Base-by-base conservation (phyloP, 202 grass and related monocot species). In the Saccharum hybrid region DNA sequence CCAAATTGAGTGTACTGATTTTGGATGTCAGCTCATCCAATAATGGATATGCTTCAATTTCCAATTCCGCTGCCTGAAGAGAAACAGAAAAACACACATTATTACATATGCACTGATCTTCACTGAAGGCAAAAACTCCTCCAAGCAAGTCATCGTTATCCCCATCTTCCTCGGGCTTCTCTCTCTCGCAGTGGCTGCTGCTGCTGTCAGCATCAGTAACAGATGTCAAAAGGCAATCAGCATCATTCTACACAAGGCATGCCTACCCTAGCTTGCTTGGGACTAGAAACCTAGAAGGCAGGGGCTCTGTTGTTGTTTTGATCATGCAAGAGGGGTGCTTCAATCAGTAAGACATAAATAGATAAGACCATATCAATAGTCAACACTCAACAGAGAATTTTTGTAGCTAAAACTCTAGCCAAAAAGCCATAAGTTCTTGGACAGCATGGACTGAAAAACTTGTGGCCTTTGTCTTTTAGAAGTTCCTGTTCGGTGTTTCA, bases 151-250 rank as follows among this genome's bases (percentile, higher is more conserved):
- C 93, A 78, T 96, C 91, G 28, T 96, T 96, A 74, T 99, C 97
- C 86, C 85, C 93, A 88, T 99, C 93, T 94, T 96, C 93, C 88
- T 94, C 93, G 0, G 90, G 92, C 90, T 93, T 98, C 88, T 98
- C 95, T 98, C 92, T 94, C 90, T 90, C 95, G 62, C 95, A 98
- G 88, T 96, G 93, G 97, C 91, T 94, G 90, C 93, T 94, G 93
- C 77, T 96, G 91, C 93, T 96, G 93, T 99, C 97, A 88, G 88
- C 95, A 83, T 98, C 95, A 84, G 88, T 97, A 92, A 94, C 95
- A 98, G 95, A 12, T 13, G 7, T 49, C 18, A 79, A 74, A 79
- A 69, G 15, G 37, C 9, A 16, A 72, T 14, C 72, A 21, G 0
- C 59, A 78, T 89, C 37, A 26, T 82, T 72, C 42, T 38, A 37